Conservation (phyloP, 106 monocot genomes). For the Allium fistulosum region DNA sequence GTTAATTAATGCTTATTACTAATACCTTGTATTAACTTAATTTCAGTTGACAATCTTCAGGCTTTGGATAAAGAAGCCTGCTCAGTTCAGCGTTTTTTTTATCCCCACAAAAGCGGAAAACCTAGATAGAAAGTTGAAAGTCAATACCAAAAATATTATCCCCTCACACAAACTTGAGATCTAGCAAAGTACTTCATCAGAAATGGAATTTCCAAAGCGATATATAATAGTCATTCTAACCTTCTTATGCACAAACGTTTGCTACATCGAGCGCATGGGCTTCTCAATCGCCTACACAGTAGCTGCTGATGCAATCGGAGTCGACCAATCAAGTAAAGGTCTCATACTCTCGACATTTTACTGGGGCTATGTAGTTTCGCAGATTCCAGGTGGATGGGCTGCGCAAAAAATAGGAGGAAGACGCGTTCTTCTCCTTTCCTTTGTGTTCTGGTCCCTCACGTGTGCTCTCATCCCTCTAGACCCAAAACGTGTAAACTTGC, state of each 20-base stretch:
- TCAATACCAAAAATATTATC: no score
- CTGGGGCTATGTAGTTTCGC: constrained; percentile 83
- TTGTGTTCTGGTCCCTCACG: constrained; percentile 69
- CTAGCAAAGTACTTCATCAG: background rate
- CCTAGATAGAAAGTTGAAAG: no score
- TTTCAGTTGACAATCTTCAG: no score
- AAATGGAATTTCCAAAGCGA: constrained; percentile 54
- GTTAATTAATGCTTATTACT: no score
- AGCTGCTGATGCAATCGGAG: constrained; percentile 63
- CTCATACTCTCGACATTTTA: constrained; percentile 82
- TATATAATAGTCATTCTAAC: constrained; percentile 54
- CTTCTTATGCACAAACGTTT: constrained; percentile 69
- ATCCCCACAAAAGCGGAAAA: no score
- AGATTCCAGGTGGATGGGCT: constrained; percentile 88
- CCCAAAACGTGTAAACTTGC: constrained; percentile 25
- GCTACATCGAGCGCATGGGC: constrained; percentile 75
- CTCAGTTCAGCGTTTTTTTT: no score
- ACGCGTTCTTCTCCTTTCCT: constrained; percentile 66
- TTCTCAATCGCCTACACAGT: constrained; percentile 90
- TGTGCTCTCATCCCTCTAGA: constrained; percentile 71
- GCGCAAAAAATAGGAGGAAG: constrained; percentile 75
- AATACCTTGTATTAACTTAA: no score
- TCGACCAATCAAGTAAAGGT: constrained; percentile 82
- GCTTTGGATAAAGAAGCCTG: no score
- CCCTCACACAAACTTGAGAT: no score